phyloP scores from a whole-genome alignment of 2,329 filamentous ascomycete genomes.

The Penicillium expansum region DNA sequence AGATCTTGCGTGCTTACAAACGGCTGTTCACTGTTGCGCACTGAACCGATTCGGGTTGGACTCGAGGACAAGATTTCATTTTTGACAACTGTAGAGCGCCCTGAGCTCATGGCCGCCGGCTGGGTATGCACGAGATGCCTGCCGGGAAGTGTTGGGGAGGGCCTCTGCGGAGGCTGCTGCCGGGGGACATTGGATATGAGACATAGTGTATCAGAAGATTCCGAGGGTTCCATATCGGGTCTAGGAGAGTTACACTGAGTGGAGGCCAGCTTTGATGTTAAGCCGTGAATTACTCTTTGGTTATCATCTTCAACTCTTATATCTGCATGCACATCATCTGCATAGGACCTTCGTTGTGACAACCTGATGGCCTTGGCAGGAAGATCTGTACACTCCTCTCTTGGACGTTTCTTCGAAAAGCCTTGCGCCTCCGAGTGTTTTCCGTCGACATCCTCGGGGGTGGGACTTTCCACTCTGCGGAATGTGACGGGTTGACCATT shows the following conservation, averaged over 20 bases:
- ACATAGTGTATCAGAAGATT: constrained; percentile 4
- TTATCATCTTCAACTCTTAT: constrained; percentile 4
- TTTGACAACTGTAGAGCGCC: constrained; percentile 32
- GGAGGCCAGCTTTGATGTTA: constrained; percentile 13
- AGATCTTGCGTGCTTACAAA: constrained; percentile 62
- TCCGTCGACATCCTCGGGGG: background rate
- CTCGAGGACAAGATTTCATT: constrained; percentile 38
- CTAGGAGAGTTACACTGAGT: constrained; percentile 16
- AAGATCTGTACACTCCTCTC: background rate
- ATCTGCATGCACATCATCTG: background rate
- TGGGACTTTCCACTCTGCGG: constrained; percentile 18
- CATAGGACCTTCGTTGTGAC: background rate
- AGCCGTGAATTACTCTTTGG: background rate
- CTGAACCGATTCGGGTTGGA: constrained; percentile 18
- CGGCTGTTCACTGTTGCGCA: constrained; percentile 10
- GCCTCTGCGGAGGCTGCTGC: constrained; percentile 25
- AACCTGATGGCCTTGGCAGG: background rate
- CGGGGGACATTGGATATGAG: constrained; percentile 6
- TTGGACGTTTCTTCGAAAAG: constrained; percentile 1
- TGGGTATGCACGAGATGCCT: background rate
- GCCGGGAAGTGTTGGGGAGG: background rate
- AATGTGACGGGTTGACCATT: constrained; percentile 30
- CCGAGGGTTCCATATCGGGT: constrained; percentile 3
- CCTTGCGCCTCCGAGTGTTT: background rate
- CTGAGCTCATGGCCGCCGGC: constrained; percentile 5